These are phyloP conservation scores for Cladophialophora carrionii DNA, from an alignment of 2,329 filamentous ascomycete species.

Conservation along the genomic window DNA sequence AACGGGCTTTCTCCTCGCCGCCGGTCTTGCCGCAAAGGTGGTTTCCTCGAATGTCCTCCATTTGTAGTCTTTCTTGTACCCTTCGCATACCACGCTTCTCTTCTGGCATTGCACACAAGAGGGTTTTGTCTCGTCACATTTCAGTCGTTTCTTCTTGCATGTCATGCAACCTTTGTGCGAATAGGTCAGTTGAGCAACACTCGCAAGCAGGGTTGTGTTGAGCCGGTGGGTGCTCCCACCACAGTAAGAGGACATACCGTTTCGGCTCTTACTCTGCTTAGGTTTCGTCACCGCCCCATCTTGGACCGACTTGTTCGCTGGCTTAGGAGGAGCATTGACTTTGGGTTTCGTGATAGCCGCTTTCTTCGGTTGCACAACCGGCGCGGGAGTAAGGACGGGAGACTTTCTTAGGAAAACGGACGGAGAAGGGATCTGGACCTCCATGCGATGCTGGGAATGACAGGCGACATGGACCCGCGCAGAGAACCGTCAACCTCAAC, in stretches of 20 bases:
- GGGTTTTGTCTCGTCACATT: constrained; percentile 74
- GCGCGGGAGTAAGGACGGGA: constrained; percentile 40
- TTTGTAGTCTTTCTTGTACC: constrained; percentile 76
- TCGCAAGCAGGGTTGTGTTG: not conserved
- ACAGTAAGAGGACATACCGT: constrained; percentile 59
- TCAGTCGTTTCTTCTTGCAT: constrained; percentile 72
- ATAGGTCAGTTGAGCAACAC: constrained; percentile 20
- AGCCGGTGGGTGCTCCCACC: not conserved
- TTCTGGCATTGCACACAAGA: constrained; percentile 68
- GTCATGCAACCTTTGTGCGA: constrained; percentile 65
- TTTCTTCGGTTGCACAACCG: constrained; percentile 38
- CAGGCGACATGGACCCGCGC: constrained; percentile 28
- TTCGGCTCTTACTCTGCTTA: constrained; percentile 75
- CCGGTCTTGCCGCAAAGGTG: constrained; percentile 51
- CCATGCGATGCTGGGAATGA: constrained; percentile 49
- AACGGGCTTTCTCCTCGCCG: constrained; percentile 47
- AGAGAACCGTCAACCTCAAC: not conserved
- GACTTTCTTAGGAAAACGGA: constrained; percentile 56
- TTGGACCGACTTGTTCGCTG: constrained; percentile 37
- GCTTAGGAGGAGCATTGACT: constrained; percentile 40
- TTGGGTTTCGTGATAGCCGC: constrained; percentile 33
- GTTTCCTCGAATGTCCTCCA: constrained; percentile 72
- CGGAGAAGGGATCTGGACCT: constrained; percentile 65
- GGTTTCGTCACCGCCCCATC: constrained; percentile 57
- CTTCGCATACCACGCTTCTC: constrained; percentile 67